Conservation (phyloP, 371 early-diverging fungal species). For the Entomophthora muscae region DNA sequence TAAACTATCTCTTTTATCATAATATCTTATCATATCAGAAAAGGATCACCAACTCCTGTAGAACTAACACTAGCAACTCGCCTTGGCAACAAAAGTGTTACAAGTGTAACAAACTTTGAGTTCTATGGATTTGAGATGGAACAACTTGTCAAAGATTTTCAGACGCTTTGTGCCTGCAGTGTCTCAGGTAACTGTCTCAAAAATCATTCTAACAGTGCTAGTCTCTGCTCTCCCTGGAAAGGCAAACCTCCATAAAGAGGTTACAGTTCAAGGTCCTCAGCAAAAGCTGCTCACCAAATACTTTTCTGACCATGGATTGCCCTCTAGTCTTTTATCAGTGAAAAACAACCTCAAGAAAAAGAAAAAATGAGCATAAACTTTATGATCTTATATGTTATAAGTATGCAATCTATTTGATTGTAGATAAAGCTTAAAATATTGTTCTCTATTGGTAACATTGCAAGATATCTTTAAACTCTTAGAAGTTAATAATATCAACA, state of each 20-base stretch:
- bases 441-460: no score
- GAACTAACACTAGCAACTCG: not conserved
- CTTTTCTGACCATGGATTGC: not conserved
- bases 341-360: not conserved
- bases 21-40: not conserved
- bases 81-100: not conserved
- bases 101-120: not conserved
- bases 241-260: not conserved
- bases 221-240: not conserved
- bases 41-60: not conserved
- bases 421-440: no score
- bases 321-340: not conserved
- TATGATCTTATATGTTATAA: no score
- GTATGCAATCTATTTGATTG: no score
- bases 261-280: not conserved
- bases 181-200: not conserved
- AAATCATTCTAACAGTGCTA: not conserved
- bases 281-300: not conserved
- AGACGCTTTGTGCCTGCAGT: not conserved
- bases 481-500: no score
- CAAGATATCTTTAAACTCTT: no score
- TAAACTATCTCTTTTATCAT: not conserved
- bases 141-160: not conserved
- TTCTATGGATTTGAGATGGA: not conserved
- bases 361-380: no score